Base-by-base conservation (phyloP, 352 stramenopile species). In the Pythium rhizo-oryzae region DNA sequence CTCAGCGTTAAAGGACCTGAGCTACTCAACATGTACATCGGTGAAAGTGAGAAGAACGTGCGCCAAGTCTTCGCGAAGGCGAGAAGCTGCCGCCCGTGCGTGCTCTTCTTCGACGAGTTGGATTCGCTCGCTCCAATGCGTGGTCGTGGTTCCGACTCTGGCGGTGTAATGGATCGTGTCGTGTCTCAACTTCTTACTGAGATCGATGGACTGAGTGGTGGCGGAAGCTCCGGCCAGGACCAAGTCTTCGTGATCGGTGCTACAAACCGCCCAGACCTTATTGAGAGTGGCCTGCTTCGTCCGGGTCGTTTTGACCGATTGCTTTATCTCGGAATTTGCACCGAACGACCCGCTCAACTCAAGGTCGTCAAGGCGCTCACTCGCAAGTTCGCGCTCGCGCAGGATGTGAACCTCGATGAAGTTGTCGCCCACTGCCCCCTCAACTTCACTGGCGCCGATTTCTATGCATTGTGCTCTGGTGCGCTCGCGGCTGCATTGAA, bases 21-120 rank as follows among this genome's bases (percentile, higher is more conserved):
- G 74, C 75, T 99, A 46, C 85, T 99, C 43, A 98, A 98, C 76
- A 98, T 97, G 76, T 99, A 99, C 77, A 98, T 99, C 52, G 97
- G 97, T 35, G 97, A 99, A 79, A 98, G 90, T 49, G 97, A 99
- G 78, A 96, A 96, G 41, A 99, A 99, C 68, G 90, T 99, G 25
- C 88, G 97, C 11, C 87, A 95, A 58, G 85, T 98, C 2, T 99
- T 99, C 80, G 84, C 84, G 19, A 97, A 78, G 69, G 87, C 89
- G 24, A 76, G 89, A 21, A 92, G 85, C 65, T 91, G 83, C 56
- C 77, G 84, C 12, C 90, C 92, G 33, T 97, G 89, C 56, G 90
- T 98, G 55, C 69, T 98, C 4, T 98, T 98, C 72, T 98, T 98
- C 53, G 94, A 98, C 70, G 94, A 98, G 62, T 59, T 98, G 8